phyloP scores from a whole-genome alignment of 805 yeast species.

The Zygoascus tannicola region DNA sequence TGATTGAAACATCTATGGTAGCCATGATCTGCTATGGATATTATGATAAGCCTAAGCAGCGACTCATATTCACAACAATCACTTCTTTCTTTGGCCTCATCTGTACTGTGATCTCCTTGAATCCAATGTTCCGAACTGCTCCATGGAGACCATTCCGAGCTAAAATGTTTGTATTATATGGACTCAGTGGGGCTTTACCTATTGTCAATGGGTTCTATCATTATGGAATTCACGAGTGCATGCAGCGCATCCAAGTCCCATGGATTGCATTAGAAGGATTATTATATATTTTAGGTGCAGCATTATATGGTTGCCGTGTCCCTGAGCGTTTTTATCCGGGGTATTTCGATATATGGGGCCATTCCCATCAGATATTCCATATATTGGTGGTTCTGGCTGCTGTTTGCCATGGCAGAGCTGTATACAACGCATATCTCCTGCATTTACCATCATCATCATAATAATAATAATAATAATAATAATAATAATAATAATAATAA shows the following conservation, averaged over 20 bases:
- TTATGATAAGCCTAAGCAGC: constrained; percentile 29
- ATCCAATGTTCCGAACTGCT: constrained; percentile 57
- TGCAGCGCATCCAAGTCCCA: constrained; percentile 42
- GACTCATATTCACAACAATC: constrained; percentile 21
- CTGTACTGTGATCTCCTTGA: constrained; percentile 56
- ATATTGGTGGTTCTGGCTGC: constrained; percentile 70
- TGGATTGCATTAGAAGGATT: constrained; percentile 66
- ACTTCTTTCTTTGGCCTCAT: constrained; percentile 48
- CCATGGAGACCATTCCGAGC: constrained; percentile 74
- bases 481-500: constrained; percentile 4
- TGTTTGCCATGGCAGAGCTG: constrained; percentile 57
- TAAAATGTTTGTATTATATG: constrained; percentile 67
- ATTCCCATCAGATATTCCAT: constrained; percentile 82
- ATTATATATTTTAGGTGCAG: constrained; percentile 72
- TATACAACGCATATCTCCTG: constrained; percentile 43
- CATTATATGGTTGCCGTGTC: constrained; percentile 62
- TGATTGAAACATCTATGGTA: constrained; percentile 56
- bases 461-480: not conserved
- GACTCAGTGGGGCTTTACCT: constrained; percentile 69
- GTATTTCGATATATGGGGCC: constrained; percentile 58
- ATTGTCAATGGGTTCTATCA: constrained; percentile 41
- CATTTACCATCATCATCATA: too few species aligned
- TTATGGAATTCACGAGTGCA: constrained; percentile 44
- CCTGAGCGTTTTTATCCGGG: constrained; percentile 70
- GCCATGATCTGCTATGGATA: constrained; percentile 41